Conservation (phyloP, 2,329 filamentous ascomycete species). For the Sporothrix pallida region DNA sequence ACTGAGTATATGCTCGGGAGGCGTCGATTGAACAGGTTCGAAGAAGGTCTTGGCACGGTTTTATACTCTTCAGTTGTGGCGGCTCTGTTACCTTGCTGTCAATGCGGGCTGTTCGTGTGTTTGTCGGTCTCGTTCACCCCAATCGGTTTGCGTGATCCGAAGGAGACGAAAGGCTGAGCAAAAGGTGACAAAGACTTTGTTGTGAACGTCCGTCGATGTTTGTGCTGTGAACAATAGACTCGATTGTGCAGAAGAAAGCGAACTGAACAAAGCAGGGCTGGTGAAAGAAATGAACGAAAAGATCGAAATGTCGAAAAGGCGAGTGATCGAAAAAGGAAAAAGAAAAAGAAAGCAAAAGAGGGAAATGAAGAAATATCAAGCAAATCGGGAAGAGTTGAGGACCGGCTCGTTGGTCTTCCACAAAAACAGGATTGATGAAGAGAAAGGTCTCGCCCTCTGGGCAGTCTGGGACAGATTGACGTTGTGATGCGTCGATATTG, state of each 20-base stretch:
- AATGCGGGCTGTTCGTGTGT: conserved; percentile 12
- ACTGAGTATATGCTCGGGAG: background rate
- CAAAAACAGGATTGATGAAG: background rate
- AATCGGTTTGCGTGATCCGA: conserved; percentile 12
- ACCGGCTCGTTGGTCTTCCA: conserved; percentile 17
- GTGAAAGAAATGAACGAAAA: background rate
- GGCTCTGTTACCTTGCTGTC: conserved; percentile 18
- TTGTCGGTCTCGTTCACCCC: conserved; percentile 19
- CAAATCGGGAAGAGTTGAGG: background rate
- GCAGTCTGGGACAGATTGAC: conserved; percentile 28
- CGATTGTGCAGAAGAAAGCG: background rate
- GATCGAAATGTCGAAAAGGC: background rate
- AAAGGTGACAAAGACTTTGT: conserved; percentile 10
- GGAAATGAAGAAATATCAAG: background rate
- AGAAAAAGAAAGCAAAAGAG: background rate
- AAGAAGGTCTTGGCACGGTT: conserved; percentile 29
- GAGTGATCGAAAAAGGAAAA: background rate
- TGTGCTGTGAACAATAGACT: conserved; percentile 5
- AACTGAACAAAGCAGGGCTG: conserved; percentile 7
- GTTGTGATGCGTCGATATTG: conserved; percentile 28
- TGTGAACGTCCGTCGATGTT: background rate
- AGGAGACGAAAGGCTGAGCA: conserved; percentile 15
- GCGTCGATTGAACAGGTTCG: conserved; percentile 12
- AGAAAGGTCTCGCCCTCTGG: conserved; percentile 1
- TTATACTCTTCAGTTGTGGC: conserved; percentile 6